A percentile compares a stretch with the other conserved stretches of the same genome.
Evolutionary conservation across 2,329 filamentous ascomycete species (phyloP).

Genomic region (Fusarium sp.): DNA sequence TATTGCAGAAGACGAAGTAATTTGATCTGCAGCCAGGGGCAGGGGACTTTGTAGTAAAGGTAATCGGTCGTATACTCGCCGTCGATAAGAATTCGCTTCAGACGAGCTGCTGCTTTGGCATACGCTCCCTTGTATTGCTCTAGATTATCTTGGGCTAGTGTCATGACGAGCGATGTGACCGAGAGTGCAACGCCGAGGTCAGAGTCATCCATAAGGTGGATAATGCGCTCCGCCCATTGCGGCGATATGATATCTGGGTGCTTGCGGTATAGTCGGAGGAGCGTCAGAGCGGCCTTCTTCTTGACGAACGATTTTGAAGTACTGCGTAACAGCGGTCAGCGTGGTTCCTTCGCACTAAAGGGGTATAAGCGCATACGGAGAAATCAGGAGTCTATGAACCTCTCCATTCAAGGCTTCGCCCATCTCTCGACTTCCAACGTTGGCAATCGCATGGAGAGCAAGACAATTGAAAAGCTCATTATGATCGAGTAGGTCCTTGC

Average conservation of each 20-base stretch:
- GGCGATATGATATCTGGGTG: constrained; percentile 92
- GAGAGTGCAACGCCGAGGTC: constrained; percentile 96
- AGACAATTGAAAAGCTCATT: constrained; percentile 98
- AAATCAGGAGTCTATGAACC: constrained; percentile 93
- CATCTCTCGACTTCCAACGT: constrained; percentile 96
- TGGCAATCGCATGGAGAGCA: constrained; percentile 96
- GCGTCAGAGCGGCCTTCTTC: constrained; percentile 96
- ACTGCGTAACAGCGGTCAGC: constrained; percentile 36
- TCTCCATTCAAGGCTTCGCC: constrained; percentile 91
- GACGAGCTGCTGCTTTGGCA: constrained; percentile 86
- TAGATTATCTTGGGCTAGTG: constrained; percentile 91
- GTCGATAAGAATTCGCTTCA: constrained; percentile 92
- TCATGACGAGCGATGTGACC: constrained; percentile 94
- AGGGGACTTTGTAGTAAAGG: constrained; percentile 99
- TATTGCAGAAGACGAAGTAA: constrained; percentile 92
- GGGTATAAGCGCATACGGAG: constrained; percentile 72
- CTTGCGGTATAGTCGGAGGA: constrained; percentile 94
- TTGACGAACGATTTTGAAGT: constrained; percentile 96
- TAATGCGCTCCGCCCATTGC: constrained; percentile 97
- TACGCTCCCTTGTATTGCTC: constrained; percentile 95
- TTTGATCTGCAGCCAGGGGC: constrained; percentile 98
- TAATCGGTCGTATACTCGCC: constrained; percentile 91
- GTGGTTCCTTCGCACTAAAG: neutral
- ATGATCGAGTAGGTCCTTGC: constrained; percentile 92
- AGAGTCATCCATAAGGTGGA: constrained; percentile 97